Conservation (phyloP, 2,329 filamentous ascomycete species). For the Torrubiella hemipterigena region DNA sequence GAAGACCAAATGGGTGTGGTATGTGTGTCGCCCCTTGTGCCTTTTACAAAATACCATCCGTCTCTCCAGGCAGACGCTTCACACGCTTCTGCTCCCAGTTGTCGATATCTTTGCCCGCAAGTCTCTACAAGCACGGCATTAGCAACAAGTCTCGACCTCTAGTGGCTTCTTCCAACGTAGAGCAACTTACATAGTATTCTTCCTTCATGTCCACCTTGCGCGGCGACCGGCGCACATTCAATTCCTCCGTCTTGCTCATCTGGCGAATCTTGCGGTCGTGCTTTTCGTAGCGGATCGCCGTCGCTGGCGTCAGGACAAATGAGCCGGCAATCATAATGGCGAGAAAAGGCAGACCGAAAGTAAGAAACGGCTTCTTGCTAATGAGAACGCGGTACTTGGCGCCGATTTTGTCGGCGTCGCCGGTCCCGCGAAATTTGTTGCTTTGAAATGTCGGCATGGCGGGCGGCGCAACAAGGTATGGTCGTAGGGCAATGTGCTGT, state of each 20-base stretch:
- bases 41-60: conserved; percentile 60
- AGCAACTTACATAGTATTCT: conserved; percentile 66
- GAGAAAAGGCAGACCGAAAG: conserved; percentile 92
- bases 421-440: conserved; percentile 58
- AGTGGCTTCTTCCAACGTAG: too few relatives aligned
- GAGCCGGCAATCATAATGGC: conserved; percentile 80
- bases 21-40: background rate
- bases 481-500: too few relatives aligned
- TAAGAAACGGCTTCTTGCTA: conserved; percentile 69
- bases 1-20: too few relatives aligned
- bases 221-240: conserved; percentile 62
- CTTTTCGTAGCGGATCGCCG: conserved; percentile 85
- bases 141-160: background rate
- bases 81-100: conserved; percentile 96
- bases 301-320: conserved; percentile 88
- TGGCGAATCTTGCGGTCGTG: conserved; percentile 83
- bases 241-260: conserved; percentile 73
- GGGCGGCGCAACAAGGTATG: too few relatives aligned
- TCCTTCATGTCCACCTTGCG: conserved; percentile 70
- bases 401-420: conserved; percentile 57
- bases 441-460: conserved; percentile 44
- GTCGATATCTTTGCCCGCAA: conserved; percentile 76
- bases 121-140: conserved; percentile 12
- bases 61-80: conserved; percentile 78
- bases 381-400: conserved; percentile 66